A percentile compares a stretch with the other conserved stretches of the same genome.
These are phyloP conservation scores for Rhodotorula sp. DNA, from an alignment of 1,284 basidiomycete genomes.

Conservation along the genomic window DNA sequence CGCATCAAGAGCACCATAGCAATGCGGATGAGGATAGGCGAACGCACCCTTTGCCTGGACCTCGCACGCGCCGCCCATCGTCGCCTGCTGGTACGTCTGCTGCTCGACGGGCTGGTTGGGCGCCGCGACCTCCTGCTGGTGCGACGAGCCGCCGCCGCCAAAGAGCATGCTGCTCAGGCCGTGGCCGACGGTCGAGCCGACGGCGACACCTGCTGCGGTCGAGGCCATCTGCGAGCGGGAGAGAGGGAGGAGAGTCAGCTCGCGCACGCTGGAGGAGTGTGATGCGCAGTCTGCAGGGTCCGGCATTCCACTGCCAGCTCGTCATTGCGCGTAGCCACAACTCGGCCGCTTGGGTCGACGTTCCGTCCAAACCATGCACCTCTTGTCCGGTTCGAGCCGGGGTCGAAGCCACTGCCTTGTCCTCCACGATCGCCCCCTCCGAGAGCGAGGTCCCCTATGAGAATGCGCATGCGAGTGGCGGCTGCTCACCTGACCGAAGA, in stretches of 20 bases:
- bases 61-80: constrained; percentile 54
- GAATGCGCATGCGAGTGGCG: no score
- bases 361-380: background rate
- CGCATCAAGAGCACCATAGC: background rate
- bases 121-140: constrained; percentile 44
- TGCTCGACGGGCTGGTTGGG: constrained; percentile 51
- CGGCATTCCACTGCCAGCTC: no score
- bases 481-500: constrained; percentile 29
- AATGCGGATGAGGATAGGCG: background rate
- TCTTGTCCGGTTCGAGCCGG: no score
- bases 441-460: no score
- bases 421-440: no score
- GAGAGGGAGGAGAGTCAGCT: constrained; percentile 3
- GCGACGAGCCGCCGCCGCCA: constrained; percentile 52
- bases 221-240: constrained; percentile 53
- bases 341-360: background rate
- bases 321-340: no score
- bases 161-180: constrained; percentile 60
- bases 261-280: no score
- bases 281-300: no score
- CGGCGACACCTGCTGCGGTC: constrained; percentile 59
- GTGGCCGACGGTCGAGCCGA: constrained; percentile 59
- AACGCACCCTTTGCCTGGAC: constrained; percentile 58
- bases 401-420: no score
- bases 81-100: constrained; percentile 43